These are phyloP conservation scores for Eimeria sp. DNA, from an alignment of 169 alveolate genomes.

Conservation along the genomic window DNA sequence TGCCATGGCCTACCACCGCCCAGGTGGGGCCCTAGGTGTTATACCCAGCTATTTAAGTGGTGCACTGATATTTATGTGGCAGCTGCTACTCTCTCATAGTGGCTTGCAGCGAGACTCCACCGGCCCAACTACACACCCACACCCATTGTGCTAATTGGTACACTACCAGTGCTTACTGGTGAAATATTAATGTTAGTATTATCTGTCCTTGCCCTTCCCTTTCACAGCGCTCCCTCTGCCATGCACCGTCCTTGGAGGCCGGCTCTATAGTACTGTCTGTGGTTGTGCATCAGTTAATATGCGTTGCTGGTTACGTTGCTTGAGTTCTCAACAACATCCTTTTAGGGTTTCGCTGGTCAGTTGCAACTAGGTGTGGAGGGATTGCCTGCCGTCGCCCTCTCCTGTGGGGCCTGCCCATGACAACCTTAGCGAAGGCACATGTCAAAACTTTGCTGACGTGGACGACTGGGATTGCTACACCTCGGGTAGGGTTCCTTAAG, in stretches of 20 bases:
- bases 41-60: neutral
- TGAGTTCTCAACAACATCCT: neutral
- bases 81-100: neutral
- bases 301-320: neutral
- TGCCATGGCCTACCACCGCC: neutral
- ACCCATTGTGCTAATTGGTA: no score
- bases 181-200: no score
- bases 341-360: neutral
- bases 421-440: neutral
- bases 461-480: neutral
- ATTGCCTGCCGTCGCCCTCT: neutral
- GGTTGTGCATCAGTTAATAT: neutral
- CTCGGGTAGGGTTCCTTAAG: neutral
- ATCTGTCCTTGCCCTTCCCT: neutral
- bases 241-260: neutral
- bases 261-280: neutral
- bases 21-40: neutral
- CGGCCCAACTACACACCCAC: neutral
- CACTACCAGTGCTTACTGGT: no score
- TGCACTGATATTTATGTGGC: neutral
- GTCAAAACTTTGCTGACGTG: neutral
- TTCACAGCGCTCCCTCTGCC: neutral
- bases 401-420: neutral
- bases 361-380: neutral
- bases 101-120: neutral